phyloP scores from a whole-genome alignment of 306 rosid genomes.

The Castanospermum australe region DNA sequence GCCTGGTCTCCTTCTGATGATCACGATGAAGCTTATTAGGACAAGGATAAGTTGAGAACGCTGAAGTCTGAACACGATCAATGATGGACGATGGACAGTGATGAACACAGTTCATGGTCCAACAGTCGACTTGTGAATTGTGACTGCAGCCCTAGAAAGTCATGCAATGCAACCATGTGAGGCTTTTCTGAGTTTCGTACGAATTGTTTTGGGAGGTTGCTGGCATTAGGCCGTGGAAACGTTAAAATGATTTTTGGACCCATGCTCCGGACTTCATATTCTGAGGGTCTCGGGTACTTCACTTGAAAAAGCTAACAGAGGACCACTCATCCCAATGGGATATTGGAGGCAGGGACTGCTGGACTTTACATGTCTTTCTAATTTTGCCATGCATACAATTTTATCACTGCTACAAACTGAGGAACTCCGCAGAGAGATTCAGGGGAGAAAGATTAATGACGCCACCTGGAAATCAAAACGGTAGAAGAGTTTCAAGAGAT shows the following conservation, averaged over 20 bases:
- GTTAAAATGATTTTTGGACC: constrained; percentile 9
- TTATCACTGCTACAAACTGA: constrained; percentile 29
- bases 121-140: constrained; percentile 13
- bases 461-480: constrained; percentile 20
- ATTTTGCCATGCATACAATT: constrained; percentile 26
- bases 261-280: constrained; percentile 18
- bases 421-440: constrained; percentile 37
- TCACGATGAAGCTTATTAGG: neutral
- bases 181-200: constrained; percentile 25
- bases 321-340: constrained; percentile 33
- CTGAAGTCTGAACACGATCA: neutral
- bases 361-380: constrained; percentile 33
- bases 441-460: constrained; percentile 38
- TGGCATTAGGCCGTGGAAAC: neutral
- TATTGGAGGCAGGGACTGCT: constrained; percentile 2
- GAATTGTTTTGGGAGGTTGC: neutral
- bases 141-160: constrained; percentile 18
- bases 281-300: constrained; percentile 26
- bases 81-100: constrained; percentile 16
- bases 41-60: neutral
- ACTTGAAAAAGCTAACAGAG: neutral
- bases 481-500: constrained; percentile 24
- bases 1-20: neutral
- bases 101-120: constrained; percentile 12
- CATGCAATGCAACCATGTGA: constrained; percentile 29